phyloP scores from a whole-genome alignment of 331 rosid genomes.

The Arachis monticola region DNA sequence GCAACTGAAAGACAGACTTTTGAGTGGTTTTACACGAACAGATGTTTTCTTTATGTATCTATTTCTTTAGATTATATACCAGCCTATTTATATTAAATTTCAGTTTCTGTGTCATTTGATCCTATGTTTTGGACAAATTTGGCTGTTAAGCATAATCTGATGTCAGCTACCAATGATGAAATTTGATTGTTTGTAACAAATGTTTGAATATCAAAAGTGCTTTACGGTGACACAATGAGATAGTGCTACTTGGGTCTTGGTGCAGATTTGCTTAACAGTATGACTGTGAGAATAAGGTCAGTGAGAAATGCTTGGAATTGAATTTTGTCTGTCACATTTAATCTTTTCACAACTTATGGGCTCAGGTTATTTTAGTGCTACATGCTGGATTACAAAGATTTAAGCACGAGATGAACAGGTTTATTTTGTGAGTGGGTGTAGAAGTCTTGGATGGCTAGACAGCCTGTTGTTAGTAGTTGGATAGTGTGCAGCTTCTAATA shows the following conservation, averaged over 20 bases:
- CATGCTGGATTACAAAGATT: not conserved
- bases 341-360: constrained; percentile 10
- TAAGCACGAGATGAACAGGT: constrained; percentile 3
- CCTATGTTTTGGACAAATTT: constrained; percentile 24
- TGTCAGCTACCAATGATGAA: constrained; percentile 22
- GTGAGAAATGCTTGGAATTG: constrained; percentile 11
- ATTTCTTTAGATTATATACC: constrained; percentile 4
- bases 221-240: constrained; percentile 1
- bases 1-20: constrained; percentile 90
- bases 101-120: constrained; percentile 25
- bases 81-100: constrained; percentile 12
- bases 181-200: constrained; percentile 20
- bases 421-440: not conserved
- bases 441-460: not conserved
- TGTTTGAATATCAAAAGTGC: constrained; percentile 11
- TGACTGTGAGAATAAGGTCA: not conserved
- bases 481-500: constrained; percentile 13
- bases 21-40: constrained; percentile 62
- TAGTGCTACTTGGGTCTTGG: not conserved
- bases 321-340: not conserved
- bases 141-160: constrained; percentile 29
- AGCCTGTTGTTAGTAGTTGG: not conserved
- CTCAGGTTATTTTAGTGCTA: not conserved
- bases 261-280: not conserved
- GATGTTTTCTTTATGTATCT: constrained; percentile 84